Conservation (phyloP, 1,284 basidiomycete genomes). For the Ustilago lituana region DNA sequence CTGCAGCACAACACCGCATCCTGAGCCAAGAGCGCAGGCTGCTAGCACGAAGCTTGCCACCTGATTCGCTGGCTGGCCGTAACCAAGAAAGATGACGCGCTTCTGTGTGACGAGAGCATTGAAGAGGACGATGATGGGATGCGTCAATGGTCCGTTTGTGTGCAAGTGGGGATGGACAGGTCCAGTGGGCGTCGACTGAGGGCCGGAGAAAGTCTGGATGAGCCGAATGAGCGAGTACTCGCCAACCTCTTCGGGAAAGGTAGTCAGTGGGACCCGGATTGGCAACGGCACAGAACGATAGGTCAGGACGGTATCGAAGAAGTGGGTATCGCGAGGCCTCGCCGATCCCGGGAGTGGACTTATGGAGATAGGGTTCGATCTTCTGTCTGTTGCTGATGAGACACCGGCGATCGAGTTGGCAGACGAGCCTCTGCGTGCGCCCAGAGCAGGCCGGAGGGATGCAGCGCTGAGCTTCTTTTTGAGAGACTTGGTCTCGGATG, state of each 20-base stretch:
- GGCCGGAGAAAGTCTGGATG: constrained; percentile 84
- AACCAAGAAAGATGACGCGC: constrained; percentile 90
- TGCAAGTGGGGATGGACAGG: constrained; percentile 91
- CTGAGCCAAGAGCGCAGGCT: constrained; percentile 88
- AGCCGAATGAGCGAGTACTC: constrained; percentile 95
- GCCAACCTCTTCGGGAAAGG: constrained; percentile 83
- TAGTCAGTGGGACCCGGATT: constrained; percentile 54
- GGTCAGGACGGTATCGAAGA: constrained; percentile 82
- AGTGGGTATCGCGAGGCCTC: constrained; percentile 81
- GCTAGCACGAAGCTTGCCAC: constrained; percentile 90
- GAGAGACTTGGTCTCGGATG: constrained; percentile 43
- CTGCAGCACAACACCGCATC: constrained; percentile 81
- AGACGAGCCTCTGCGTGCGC: constrained; percentile 39
- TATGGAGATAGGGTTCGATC: constrained; percentile 8
- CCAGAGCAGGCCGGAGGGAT: constrained; percentile 32
- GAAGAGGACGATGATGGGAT: constrained; percentile 91
- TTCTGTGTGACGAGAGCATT: constrained; percentile 94
- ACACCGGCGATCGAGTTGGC: constrained; percentile 29
- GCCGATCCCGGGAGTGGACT: constrained; percentile 19
- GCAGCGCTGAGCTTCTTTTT: constrained; percentile 40
- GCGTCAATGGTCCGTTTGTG: constrained; percentile 86
- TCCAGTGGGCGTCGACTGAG: constrained; percentile 71
- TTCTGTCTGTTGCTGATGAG: constrained; percentile 11
- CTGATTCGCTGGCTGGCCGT: constrained; percentile 77
- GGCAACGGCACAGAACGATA: constrained; percentile 69